Conservation (phyloP, 2,329 filamentous ascomycete species). For the Botrytis tulipae region DNA sequence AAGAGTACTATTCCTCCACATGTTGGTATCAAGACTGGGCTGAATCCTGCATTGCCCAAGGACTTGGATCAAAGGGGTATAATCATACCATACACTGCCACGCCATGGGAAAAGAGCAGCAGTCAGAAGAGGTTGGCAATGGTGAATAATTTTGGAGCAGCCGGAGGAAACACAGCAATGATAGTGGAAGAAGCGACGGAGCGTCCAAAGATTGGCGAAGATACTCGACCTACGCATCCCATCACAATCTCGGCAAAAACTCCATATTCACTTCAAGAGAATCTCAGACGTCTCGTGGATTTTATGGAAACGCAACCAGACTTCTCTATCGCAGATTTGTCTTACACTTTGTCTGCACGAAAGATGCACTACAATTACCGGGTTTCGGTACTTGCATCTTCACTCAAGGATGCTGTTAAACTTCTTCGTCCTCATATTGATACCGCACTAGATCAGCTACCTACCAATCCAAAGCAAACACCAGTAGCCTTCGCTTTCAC, state of each 20-base stretch:
- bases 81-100: conserved; percentile 23
- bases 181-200: conserved; percentile 35
- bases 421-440: neutral
- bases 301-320: conserved; percentile 31
- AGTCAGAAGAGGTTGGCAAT: conserved; percentile 44
- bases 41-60: conserved; percentile 31
- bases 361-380: conserved; percentile 59
- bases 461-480: conserved; percentile 40
- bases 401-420: neutral
- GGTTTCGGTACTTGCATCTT: conserved; percentile 39
- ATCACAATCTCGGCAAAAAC: conserved; percentile 50
- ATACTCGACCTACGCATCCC: conserved; percentile 46
- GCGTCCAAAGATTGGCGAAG: conserved; percentile 35
- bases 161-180: conserved; percentile 37
- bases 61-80: conserved; percentile 36
- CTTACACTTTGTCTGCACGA: conserved; percentile 42
- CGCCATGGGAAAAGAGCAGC: conserved; percentile 37
- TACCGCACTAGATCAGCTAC: conserved; percentile 42
- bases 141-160: conserved; percentile 47
- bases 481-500: conserved; percentile 27
- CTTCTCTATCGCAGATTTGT: conserved; percentile 30
- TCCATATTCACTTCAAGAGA: conserved; percentile 29
- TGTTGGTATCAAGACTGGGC: conserved; percentile 28
- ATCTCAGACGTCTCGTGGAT: conserved; percentile 27
- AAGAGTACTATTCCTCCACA: conserved; percentile 26